Conservation (phyloP, 2,329 filamentous ascomycete genomes). For the Mycosphaerella sp. region DNA sequence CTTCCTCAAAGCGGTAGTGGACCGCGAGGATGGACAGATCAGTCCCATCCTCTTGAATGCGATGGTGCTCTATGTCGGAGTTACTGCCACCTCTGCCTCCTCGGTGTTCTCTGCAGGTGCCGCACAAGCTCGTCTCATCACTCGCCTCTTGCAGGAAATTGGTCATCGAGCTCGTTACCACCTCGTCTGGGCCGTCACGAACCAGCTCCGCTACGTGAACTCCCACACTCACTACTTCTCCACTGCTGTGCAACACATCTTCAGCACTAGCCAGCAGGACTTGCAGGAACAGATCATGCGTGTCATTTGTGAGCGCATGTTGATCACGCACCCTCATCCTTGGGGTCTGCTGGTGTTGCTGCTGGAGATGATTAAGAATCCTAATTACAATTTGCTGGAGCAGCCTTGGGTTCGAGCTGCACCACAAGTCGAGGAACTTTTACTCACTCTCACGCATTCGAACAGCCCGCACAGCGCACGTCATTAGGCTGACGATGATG, state of each 20-base stretch:
- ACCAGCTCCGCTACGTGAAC: slow-evolving; percentile 87
- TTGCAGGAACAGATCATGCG: slow-evolving; percentile 88
- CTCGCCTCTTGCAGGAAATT: slow-evolving; percentile 68
- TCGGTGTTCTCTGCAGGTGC: slow-evolving; percentile 59
- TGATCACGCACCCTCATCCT: slow-evolving; percentile 86
- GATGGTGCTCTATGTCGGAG: slow-evolving; percentile 74
- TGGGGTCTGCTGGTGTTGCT: slow-evolving; percentile 90
- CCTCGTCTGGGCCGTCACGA: slow-evolving; percentile 74
- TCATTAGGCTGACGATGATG: slow-evolving; percentile 3
- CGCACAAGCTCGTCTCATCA: slow-evolving; percentile 64
- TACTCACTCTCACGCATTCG: slow-evolving; percentile 1
- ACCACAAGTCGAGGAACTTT: slow-evolving; percentile 60
- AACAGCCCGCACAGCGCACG: slow-evolving; percentile 25
- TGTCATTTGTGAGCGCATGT: slow-evolving; percentile 77
- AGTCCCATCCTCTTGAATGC: slow-evolving; percentile 63
- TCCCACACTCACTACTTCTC: slow-evolving; percentile 90
- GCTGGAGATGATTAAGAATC: slow-evolving; percentile 84
- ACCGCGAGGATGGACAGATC: slow-evolving; percentile 40
- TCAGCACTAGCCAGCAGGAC: slow-evolving; percentile 59
- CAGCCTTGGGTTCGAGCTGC: slow-evolving; percentile 84
- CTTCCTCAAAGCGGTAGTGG: slow-evolving; percentile 67
- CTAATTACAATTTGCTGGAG: slow-evolving; percentile 85
- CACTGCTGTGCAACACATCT: slow-evolving; percentile 75
- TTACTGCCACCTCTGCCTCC: slow-evolving; percentile 59
- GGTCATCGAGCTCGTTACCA: slow-evolving; percentile 75